These are phyloP conservation scores for Furcasterigmium furcatum DNA, from an alignment of 2,329 filamentous ascomycete species.

Conservation along the genomic window DNA sequence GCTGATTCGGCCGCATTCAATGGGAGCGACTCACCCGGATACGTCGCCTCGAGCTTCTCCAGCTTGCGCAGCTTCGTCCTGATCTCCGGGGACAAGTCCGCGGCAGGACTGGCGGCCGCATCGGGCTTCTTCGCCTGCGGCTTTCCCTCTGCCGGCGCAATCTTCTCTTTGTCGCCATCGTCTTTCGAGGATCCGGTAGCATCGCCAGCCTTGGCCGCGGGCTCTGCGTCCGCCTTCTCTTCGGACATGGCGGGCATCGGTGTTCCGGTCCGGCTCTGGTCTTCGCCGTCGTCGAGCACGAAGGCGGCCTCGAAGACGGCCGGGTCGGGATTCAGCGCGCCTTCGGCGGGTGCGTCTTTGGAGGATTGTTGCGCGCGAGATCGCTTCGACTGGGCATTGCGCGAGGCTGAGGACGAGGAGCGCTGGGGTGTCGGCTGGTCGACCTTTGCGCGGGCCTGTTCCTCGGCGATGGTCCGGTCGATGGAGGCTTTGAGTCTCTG, in stretches of 20 bases:
- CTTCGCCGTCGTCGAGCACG: constrained; percentile 79
- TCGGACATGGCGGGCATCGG: constrained; percentile 40
- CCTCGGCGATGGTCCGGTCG: constrained; percentile 84
- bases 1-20: too few relatives aligned
- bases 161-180: constrained; percentile 18
- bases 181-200: constrained; percentile 3
- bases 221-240: constrained; percentile 12
- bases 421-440: constrained; percentile 1
- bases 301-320: constrained; percentile 86
- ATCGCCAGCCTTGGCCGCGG: not conserved
- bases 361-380: constrained; percentile 23
- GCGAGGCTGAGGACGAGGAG: not conserved
- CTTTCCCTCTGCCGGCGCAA: constrained; percentile 4
- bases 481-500: constrained; percentile 82
- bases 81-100: constrained; percentile 71
- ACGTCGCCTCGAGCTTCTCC: constrained; percentile 86
- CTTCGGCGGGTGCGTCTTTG: constrained; percentile 39
- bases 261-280: constrained; percentile 58
- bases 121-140: constrained; percentile 16
- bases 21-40: constrained; percentile 60
- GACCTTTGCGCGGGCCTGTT: constrained; percentile 77
- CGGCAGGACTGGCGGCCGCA: constrained; percentile 12
- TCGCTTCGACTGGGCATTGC: constrained; percentile 5
- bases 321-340: constrained; percentile 66
- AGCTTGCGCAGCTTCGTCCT: constrained; percentile 74